A percentile compares a stretch with the other conserved stretches of the same genome.
These are phyloP conservation scores for Mycothermus thermophilus DNA, from an alignment of 495 filamentous ascomycete species.

Conservation along the genomic window DNA sequence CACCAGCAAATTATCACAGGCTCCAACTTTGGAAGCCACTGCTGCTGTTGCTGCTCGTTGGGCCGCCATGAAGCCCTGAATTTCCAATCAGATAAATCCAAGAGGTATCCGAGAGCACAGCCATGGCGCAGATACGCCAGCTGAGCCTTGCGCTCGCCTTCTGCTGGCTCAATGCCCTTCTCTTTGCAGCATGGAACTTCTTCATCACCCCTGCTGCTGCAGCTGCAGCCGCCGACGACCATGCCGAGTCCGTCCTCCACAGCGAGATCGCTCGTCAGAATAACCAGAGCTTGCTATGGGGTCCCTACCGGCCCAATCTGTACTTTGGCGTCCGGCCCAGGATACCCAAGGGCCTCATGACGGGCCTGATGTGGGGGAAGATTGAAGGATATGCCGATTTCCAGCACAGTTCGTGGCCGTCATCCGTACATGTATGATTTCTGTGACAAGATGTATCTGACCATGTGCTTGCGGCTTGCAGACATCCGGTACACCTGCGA, in stretches of 20 bases:
- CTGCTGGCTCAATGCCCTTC: slow-evolving; percentile 5
- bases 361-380: slow-evolving; percentile 80
- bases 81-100: background rate
- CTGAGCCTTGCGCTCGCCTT: slow-evolving; percentile 10
- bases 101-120: slow-evolving; percentile 1
- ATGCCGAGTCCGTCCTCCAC: slow-evolving; percentile 31
- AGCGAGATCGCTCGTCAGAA: slow-evolving; percentile 44
- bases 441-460: no score
- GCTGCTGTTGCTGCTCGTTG: no score
- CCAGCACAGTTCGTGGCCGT: slow-evolving; percentile 71
- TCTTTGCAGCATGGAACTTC: slow-evolving; percentile 1
- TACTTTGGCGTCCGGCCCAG: slow-evolving; percentile 90
- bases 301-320: slow-evolving; percentile 85
- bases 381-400: slow-evolving; percentile 67
- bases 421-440: no score
- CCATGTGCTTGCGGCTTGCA: no score
- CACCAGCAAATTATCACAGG: background rate
- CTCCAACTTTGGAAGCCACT: background rate
- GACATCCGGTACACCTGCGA: slow-evolving; percentile 91
- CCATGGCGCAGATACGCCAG: slow-evolving; percentile 14
- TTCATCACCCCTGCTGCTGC: background rate
- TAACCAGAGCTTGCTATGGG: slow-evolving; percentile 88
- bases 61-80: no score
- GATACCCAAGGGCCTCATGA: slow-evolving; percentile 70
- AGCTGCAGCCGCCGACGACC: slow-evolving; percentile 8